Base-by-base conservation (phyloP, 2,329 filamentous ascomycete genomes). In the Drechmeria coniospora region DNA sequence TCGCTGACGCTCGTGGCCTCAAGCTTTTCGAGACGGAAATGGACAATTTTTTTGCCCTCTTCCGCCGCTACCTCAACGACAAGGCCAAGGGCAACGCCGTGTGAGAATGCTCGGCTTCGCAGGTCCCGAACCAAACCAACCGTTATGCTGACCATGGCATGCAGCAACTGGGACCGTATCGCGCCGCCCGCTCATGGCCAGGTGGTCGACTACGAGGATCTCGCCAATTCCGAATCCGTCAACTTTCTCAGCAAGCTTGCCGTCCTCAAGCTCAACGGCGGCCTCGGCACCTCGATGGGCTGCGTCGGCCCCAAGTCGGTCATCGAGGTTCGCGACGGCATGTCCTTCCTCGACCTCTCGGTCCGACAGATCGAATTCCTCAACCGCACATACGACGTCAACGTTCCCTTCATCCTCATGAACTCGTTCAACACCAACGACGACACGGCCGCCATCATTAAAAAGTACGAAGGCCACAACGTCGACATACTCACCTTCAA, bases 361-460 rank as follows among this genome's bases (percentile, higher is more conserved):
- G 90, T 98, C 46, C 82, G 90, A 49, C 90, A 98, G 69, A 92
- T 98, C 52, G 90, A 98, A 66, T 92, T 84, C 68, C 78, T 98
- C 45, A 98, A 98, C 78, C 80, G 86, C 57, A 95, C 84, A 40
- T 95, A 94, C 66, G 73, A 79, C 45, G 83, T 92, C 57, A 95
- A 94, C 54, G 90, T 98, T 19, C 90, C 90, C 26, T 94, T 98
- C 59, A 76, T 98, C 43, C 77, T 98, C 46, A 98, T 98, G 90
- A 98, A 98, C 77, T 95, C 90, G 31, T 98, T 98, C 80, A 98
- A 98, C 74, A 98, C 90, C 54, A 86, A 98, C 56, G 74, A 87
- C 47, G 90, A 98, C 53, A 98, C 90, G 28, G 84, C 86, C 37
- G 84, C 83, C 60, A 98, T 98, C 62, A 98, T 98, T 68, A 98